phyloP scores from a whole-genome alignment of 345 rosid species.

The Eucalyptus globulus region DNA sequence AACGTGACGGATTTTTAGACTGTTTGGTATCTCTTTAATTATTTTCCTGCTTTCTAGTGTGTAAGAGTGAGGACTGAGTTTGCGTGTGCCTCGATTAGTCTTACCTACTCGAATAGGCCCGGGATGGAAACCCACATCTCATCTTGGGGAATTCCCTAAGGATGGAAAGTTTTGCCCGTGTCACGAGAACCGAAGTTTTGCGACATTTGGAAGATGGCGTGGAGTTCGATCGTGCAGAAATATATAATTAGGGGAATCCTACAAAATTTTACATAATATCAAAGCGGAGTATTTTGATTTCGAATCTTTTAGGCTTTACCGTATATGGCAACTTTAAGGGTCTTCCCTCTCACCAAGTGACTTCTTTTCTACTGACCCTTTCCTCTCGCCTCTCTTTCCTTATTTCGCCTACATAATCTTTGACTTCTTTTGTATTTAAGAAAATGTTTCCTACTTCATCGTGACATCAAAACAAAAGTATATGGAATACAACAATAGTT shows the following conservation, averaged over 20 bases:
- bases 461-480: too few species aligned
- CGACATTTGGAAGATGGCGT: accelerated
- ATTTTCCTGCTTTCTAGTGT: too few species aligned
- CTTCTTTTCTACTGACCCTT: background rate
- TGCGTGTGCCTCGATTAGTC: background rate
- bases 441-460: too few species aligned
- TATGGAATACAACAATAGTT: background rate
- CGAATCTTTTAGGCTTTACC: background rate
- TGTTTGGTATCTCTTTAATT: background rate
- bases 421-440: too few species aligned
- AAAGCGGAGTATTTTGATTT: too few species aligned
- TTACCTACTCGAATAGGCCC: background rate
- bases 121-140: background rate
- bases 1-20: background rate
- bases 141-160: background rate
- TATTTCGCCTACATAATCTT: too few species aligned
- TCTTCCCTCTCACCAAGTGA: background rate
- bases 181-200: background rate
- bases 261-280: accelerated
- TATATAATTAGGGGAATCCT: too few species aligned
- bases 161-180: background rate
- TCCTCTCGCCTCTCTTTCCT: background rate
- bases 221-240: accelerated
- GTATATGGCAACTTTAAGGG: background rate
- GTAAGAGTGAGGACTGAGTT: background rate